Base-by-base conservation (phyloP, 352 stramenopile species). In the Phytophthora sp. region DNA sequence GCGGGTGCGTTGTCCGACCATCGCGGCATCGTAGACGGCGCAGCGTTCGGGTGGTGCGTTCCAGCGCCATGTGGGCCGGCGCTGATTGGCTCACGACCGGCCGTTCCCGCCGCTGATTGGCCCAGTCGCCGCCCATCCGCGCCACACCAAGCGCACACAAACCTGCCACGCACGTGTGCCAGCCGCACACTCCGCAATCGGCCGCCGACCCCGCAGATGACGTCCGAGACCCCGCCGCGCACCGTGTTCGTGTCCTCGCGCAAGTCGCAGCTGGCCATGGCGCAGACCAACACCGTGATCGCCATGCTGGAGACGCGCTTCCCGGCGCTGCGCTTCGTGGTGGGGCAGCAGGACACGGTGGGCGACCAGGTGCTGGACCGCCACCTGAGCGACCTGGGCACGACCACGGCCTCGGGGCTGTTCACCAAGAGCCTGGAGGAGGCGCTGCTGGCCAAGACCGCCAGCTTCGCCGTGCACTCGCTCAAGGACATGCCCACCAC, bases 391-490 rank as follows among this genome's bases (percentile, higher is more conserved):
- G 78, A 92, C 11, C 56, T 97, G 17, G 87, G 85, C 53, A 85
- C 79, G 18, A 62, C 71, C 52, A 93, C 82, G 15, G 69, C 75
- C 28, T 84, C 84, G 10, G 88, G 89, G 5, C 46, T 97, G 6
- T 97, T 97, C 66, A 97, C 89, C 60, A 97, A 97, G 74, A 94
- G 88, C 66, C 69, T 97, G 20, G 89, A 97, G 73, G 79, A 91
- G 32, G 79, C 84, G 9, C 65, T 97, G 50, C 54, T 95, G 11
- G 58, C 70, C 12, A 79, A 84, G 18, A 76, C 73, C 1, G 84
- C 74, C 41, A 84, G 87, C 55, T 92, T 95, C n/a, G 89, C 87
- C 1, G 89, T 97, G 15, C 89, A 97, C 67, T 97, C 84, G 28
- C 73, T 97, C 12, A 97, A 97, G 60, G 89, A 97, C 52, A 95